These are phyloP conservation scores for Delphinella strobiligena DNA, from an alignment of 2,329 filamentous ascomycete genomes.

Conservation along the genomic window DNA sequence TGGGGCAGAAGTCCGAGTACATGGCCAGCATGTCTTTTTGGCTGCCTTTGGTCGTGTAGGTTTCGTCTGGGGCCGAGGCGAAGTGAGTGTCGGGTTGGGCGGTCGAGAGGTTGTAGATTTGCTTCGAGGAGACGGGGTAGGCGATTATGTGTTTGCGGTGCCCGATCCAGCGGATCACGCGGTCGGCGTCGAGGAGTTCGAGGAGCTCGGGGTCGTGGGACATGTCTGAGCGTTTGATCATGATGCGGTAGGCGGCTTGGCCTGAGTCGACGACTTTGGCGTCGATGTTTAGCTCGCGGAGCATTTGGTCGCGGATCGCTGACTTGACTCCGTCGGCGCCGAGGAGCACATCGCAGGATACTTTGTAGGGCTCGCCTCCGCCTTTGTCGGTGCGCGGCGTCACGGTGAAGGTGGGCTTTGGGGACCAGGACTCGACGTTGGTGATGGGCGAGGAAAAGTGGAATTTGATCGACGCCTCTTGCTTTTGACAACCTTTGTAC, in stretches of 20 bases:
- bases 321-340: constrained; percentile 39
- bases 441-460: constrained; percentile 50
- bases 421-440: constrained; percentile 46
- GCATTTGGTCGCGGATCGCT: constrained; percentile 37
- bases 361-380: constrained; percentile 38
- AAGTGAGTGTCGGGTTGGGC: constrained; percentile 50
- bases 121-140: constrained; percentile 58
- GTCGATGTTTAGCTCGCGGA: constrained; percentile 38
- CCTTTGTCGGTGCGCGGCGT: constrained; percentile 35
- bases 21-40: constrained; percentile 49
- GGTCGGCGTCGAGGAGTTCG: constrained; percentile 53
- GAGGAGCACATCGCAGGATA: constrained; percentile 37
- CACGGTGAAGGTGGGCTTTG: constrained; percentile 48
- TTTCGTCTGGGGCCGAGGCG: constrained; percentile 44
- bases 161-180: constrained; percentile 65
- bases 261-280: constrained; percentile 55
- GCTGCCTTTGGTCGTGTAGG: constrained; percentile 51
- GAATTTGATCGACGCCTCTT: constrained; percentile 50
- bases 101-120: constrained; percentile 55
- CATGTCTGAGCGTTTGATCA: constrained; percentile 59
- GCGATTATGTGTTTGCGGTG: constrained; percentile 65
- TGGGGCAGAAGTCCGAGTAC: constrained; percentile 49
- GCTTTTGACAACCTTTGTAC: constrained; percentile 56
- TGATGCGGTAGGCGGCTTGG: constrained; percentile 69
- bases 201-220: constrained; percentile 53